A percentile compares a stretch with the other conserved stretches of the same genome.
Conservation (phyloP, 805 yeast species). For the Candida boidinii region DNA sequence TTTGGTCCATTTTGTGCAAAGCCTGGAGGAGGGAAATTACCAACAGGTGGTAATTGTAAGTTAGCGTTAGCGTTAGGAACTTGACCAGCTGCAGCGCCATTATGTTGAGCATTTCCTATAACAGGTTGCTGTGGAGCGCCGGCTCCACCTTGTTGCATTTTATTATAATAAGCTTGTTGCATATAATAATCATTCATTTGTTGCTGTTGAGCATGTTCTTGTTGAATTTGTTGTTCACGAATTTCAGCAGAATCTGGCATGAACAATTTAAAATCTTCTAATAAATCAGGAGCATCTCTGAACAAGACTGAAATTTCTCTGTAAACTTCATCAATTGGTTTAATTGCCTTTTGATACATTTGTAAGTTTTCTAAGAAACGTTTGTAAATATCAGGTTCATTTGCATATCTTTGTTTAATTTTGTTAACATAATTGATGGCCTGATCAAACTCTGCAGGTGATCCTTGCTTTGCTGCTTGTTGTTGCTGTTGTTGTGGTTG, state of each 20-base stretch:
- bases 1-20: conserved; percentile 13
- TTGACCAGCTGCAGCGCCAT: conserved; percentile 2
- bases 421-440: conserved; percentile 95
- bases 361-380: conserved; percentile 90
- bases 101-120: not conserved
- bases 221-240: conserved; percentile 19
- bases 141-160: not conserved
- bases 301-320: conserved; percentile 85
- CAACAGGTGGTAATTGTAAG: conserved; percentile 78
- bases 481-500: conserved; percentile 11
- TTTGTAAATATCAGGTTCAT: conserved; percentile 93
- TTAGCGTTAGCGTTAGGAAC: conserved; percentile 19
- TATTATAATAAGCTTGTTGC: conserved; percentile 4
- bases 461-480: conserved; percentile 27
- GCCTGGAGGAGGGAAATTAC: conserved; percentile 71
- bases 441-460: conserved; percentile 92
- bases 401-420: conserved; percentile 86
- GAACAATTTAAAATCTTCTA: conserved; percentile 92
- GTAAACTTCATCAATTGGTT: conserved; percentile 92
- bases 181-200: conserved; percentile 13
- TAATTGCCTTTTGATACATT: conserved; percentile 93
- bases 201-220: conserved; percentile 10
- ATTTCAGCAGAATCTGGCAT: conserved; percentile 63
- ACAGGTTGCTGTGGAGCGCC: not conserved
- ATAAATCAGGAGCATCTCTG: conserved; percentile 86